Base-by-base conservation (phyloP, 2,329 filamentous ascomycete species). In the Mollisia scopiformis region DNA sequence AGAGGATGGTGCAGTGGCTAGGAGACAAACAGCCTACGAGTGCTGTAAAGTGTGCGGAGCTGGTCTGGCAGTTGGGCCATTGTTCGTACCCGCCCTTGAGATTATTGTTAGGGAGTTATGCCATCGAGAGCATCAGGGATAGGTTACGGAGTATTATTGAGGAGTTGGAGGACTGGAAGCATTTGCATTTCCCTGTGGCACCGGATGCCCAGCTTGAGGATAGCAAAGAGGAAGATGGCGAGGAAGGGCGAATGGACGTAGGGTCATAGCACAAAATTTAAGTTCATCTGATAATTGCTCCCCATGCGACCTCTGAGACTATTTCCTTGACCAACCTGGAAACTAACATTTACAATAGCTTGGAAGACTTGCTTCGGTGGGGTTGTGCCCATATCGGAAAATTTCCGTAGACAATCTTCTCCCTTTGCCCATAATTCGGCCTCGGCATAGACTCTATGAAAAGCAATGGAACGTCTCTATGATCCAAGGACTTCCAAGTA, bases 121-220 rank as follows among this genome's bases (percentile, higher is more conserved):
- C 95, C 1, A 94, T 98, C 37, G 94, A 99, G 75, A 97, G 93
- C 74, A 96, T 98, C 54, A 82, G 95, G 16, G 95, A 99, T 77
- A 84, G 94, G 21, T 77, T 98, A 71, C 85, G 92, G 66, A 94
- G 90, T 63, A 92, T 98, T 41, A 97, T 93, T 13, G 95, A 98
- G 76, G 95, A 99, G 79, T 85, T 96, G 67, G 92, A 96, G 77
- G 92, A 96, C 73, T 96, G 92, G 92, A 95, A 93, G 71, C 89
- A 94, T 72, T 79, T 96, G 30, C 91, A 91, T 73, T 93, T 92
- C 66, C 78, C 84, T 0, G 71, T 76, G 37, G 74, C 77, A 14
- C 72, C 78, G 0, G 80, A 80, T 61, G 73, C 71, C 25, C 73
- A 76, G 1, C 75, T 79, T 37, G 69, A 67, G 21, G 71, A 74